A percentile compares a stretch with the other conserved stretches of the same genome.
phyloP scores from a whole-genome alignment of 1,284 basidiomycete species.

The Cerioporus squamosus region DNA sequence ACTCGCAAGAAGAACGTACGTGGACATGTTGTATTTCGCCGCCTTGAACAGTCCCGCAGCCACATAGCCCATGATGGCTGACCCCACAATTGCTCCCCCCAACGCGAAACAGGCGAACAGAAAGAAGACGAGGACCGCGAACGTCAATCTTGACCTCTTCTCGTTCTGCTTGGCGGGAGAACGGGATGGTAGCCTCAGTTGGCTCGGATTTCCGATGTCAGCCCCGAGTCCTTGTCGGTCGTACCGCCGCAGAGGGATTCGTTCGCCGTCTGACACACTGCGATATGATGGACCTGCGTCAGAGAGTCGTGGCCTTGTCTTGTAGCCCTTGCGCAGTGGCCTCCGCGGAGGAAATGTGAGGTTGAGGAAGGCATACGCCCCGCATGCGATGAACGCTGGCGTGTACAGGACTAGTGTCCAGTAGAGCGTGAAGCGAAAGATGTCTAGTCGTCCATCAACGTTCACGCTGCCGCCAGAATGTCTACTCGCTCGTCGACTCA shows the following conservation, averaged over 20 bases:
- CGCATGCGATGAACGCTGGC: constrained; percentile 71
- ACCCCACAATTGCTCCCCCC: constrained; percentile 68
- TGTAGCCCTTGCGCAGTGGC: constrained; percentile 12
- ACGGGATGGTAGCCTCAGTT: constrained; percentile 19
- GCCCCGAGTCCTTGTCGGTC: constrained; percentile 2
- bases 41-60: constrained; percentile 72
- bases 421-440: constrained; percentile 85
- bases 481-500: constrained; percentile 23
- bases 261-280: constrained; percentile 13
- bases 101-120: constrained; percentile 59
- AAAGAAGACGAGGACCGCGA: constrained; percentile 70
- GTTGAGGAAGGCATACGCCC: constrained; percentile 73
- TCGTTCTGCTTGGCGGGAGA: constrained; percentile 45
- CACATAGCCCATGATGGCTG: constrained; percentile 74
- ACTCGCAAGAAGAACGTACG: constrained; percentile 50
- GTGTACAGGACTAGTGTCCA: constrained; percentile 83
- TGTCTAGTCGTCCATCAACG: constrained; percentile 48
- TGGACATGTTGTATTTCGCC: constrained; percentile 77
- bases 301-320: constrained; percentile 11
- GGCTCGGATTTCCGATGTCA: constrained; percentile 14
- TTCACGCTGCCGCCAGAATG: background rate
- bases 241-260: constrained; percentile 22
- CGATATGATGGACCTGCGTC: constrained; percentile 20
- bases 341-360: constrained; percentile 55
- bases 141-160: constrained; percentile 60